Evolutionary conservation across 495 filamentous ascomycete genomes (phyloP), one percentile per base, ranked within the genome.

Genomic region (Annulohypoxylon stygium): DNA sequence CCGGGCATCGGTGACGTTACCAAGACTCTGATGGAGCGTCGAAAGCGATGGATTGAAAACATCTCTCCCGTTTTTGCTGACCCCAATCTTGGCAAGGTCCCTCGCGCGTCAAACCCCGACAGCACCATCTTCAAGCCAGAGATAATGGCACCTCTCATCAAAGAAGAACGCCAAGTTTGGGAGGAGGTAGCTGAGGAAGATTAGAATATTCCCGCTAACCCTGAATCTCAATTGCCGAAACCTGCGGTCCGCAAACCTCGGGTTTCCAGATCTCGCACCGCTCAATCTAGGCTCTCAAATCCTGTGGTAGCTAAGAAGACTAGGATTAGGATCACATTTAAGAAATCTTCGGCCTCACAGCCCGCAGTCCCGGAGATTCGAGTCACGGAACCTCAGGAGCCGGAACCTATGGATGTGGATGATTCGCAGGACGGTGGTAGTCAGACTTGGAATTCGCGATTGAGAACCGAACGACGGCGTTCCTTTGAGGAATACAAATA

Each of bases 1-100:
- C 92, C 95, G 3, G 93, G 92, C 30, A 97, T 99, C 65, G 97
- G 96, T 34, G 96, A 99, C 78, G 86, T 92, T 33, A 95, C 95
- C 2, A 89, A 92, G 76, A 93, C 90, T 20, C 83, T 98, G 51
- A 97, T 99, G 95, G 93, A 97, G 71, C 85, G 95, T 62, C 84
- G 94, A 68, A 87, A 87, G 78, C 88, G 92, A 73, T 99, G 96
- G 96, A 92, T 92, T 68, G 90, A 93, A 57, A 92, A 86, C 48
- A 96, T 99, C 77, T 90, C 93, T 4, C 90, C 92, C 0, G 93
- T 98, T 3, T 97, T 99, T 69, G 88, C 93, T 30, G 91, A 91
- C 71, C 92, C 92, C 53, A 81, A 76, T 11, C 65, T 86, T 5
- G 75, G 75, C 41, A 83, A 82, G 67, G 86, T 88, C n/a, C 86